Base-by-base conservation (phyloP, 106 monocot species). In the Gastrodia elata region DNA sequence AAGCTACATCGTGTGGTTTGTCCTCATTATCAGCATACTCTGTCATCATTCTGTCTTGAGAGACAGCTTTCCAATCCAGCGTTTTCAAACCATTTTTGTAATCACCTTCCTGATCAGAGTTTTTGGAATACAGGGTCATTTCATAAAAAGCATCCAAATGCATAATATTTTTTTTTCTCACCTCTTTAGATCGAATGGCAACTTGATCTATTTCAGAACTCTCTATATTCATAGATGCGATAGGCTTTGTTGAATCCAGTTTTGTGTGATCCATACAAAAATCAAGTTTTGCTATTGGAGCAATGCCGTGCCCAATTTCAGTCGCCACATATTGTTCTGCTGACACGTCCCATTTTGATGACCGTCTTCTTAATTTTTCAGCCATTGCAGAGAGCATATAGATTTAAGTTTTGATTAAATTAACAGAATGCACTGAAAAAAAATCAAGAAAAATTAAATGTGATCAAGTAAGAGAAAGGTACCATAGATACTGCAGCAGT, bases 311-410 rank as follows among this genome's bases (percentile, higher is more conserved):
- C 49, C 39, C 37, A 24, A 14, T 69, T 69, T 70, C 65, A 6
- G 26, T 36, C 33, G 58, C 37, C 49, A 68, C 49, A 80, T 71
- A 49, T 30, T 37, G 43, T 70, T 86, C 83, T 65, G 65, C 72
- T 32, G 57, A 3, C 43, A 80, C 32, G 39, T 86, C 86, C 86
- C 86, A 86, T 57, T 86, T 86, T 20, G 86, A 82, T 38, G 2
- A 35, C 49, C 82, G 44, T 80, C 64, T 87, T 64, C 80, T 83
- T 18, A 68, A 22, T 25, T 64, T 77, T 71, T 80, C 80, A 65
- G 80, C 33, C 86, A 82, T 82, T 73, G 7, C 28, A 77, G 28
- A n/a, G 0, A 38, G 20, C 24, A 48, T 48, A 44, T 20, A 41
- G 37, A 24, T 37, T 39, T 41, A 71, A 57, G n/a, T 39, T 2